phyloP scores from a whole-genome alignment of 441 rosid genomes.

The Kokia cookei region DNA sequence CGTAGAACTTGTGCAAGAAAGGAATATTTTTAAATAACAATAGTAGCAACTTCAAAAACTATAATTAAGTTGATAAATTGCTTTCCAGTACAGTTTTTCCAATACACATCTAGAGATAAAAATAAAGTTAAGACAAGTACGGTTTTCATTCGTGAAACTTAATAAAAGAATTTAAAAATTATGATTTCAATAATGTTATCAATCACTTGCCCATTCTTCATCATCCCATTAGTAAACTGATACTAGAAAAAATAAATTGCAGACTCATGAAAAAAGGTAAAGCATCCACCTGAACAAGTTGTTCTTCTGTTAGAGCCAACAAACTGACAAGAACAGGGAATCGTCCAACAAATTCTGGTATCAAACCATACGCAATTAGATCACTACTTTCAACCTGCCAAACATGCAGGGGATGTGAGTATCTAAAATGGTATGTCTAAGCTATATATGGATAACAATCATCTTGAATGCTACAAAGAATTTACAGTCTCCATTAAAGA shows the following conservation, averaged over 20 bases:
- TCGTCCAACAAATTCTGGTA: constrained; percentile 98
- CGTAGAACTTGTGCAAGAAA: neutral
- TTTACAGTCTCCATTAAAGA: constrained; percentile 89
- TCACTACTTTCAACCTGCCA: constrained; percentile 95
- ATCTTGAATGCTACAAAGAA: constrained; percentile 15
- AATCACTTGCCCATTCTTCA: neutral
- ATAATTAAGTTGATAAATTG: neutral
- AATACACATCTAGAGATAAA: neutral
- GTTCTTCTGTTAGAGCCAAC: constrained; percentile 85
- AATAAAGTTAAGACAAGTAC: neutral
- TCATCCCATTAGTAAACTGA: neutral
- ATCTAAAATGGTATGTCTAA: neutral
- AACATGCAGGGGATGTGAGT: constrained; percentile 4
- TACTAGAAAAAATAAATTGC: neutral
- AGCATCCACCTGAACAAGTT: constrained; percentile 79
- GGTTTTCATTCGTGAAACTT: neutral
- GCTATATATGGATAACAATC: neutral
- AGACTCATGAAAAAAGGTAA: neutral
- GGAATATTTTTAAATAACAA: neutral
- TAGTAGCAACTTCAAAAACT: neutral
- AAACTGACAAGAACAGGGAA: constrained; percentile 96
- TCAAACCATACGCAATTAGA: constrained; percentile 91
- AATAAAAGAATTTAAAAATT: neutral
- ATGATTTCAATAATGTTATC: neutral
- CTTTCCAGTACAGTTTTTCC: neutral